phyloP scores from a whole-genome alignment of 2,329 filamentous ascomycete species.

The Colletotrichum destructivum region DNA sequence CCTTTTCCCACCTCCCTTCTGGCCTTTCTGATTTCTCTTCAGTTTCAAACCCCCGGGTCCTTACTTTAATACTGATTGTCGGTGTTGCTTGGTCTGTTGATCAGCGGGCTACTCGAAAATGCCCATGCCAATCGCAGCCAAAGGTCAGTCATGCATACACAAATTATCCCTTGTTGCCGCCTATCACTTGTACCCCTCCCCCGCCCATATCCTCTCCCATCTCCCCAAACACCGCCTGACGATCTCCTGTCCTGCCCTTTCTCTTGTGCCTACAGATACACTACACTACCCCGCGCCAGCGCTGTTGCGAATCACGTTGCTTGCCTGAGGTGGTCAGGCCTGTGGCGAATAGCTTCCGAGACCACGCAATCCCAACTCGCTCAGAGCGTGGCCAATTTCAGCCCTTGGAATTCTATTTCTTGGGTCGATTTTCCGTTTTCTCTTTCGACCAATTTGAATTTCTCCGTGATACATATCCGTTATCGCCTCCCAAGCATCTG shows the following conservation, averaged over 20 bases:
- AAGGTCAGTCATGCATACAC: constrained; percentile 36
- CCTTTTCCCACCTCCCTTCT: constrained; percentile 5
- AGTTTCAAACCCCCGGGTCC: constrained; percentile 13
- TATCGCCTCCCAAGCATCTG: constrained; percentile 25
- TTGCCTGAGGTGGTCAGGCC: constrained; percentile 42
- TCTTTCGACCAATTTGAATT: background rate
- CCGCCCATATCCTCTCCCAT: constrained; percentile 6
- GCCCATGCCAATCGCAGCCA: constrained; percentile 42
- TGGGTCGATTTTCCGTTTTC: constrained; percentile 2
- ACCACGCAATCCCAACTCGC: constrained; percentile 35
- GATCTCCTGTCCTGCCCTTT: constrained; percentile 33
- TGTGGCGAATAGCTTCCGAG: constrained; percentile 36
- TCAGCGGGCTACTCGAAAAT: constrained; percentile 31
- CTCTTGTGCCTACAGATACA: background rate
- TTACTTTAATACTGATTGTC: background rate
- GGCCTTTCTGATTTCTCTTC: background rate
- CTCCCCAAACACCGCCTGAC: constrained; percentile 34
- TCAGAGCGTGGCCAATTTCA: constrained; percentile 32
- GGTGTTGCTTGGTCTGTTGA: constrained; percentile 15
- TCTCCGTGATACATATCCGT: background rate
- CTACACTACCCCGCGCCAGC: constrained; percentile 33
- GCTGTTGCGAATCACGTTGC: constrained; percentile 39
- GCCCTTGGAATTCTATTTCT: constrained; percentile 23
- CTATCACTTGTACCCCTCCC: constrained; percentile 26
- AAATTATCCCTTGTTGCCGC: constrained; percentile 30